These are phyloP conservation scores for Aspergillus pseudoglaucus DNA, from an alignment of 2,329 filamentous ascomycete species.

Conservation along the genomic window DNA sequence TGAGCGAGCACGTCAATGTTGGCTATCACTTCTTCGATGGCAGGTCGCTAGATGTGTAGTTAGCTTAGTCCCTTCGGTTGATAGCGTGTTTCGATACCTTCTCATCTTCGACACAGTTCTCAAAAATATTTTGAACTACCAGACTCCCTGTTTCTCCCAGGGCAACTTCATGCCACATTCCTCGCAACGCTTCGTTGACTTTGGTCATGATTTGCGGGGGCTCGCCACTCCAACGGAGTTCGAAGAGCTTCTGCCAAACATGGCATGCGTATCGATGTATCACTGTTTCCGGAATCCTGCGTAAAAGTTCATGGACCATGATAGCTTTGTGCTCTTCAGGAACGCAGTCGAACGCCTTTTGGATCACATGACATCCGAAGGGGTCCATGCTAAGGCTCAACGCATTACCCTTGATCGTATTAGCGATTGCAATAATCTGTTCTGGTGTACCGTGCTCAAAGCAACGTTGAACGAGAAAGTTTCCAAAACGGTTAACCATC, in stretches of 20 bases:
- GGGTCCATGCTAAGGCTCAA: constrained; percentile 95
- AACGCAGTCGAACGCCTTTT: constrained; percentile 97
- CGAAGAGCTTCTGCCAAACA: constrained; percentile 99
- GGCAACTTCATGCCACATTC: constrained; percentile 99
- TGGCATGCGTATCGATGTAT: constrained; percentile 98
- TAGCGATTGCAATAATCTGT: constrained; percentile 89
- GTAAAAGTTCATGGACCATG: constrained; percentile 97
- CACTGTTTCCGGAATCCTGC: constrained; percentile 92
- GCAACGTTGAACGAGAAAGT: constrained; percentile 96
- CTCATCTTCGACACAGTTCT: constrained; percentile 97
- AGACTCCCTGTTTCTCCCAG: constrained; percentile 94
- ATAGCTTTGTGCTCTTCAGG: constrained; percentile 96
- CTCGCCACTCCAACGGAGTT: constrained; percentile 88
- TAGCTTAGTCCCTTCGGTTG: constrained; percentile 7
- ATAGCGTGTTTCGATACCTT: constrained; percentile 57
- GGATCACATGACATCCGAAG: constrained; percentile 95
- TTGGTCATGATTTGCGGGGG: constrained; percentile 98
- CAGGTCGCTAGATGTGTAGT: constrained; percentile 64
- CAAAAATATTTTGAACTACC: constrained; percentile 98
- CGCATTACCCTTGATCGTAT: constrained; percentile 89
- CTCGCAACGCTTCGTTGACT: constrained; percentile 87
- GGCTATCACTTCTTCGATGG: constrained; percentile 89
- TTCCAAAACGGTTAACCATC: constrained; percentile 98
- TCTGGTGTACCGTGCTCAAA: constrained; percentile 96
- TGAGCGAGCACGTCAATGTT: constrained; percentile 96